Evolutionary conservation across 1,284 basidiomycete genomes (phyloP), one percentile per base, ranked within the genome.

Genomic region (Heterobasidion annosum): DNA sequence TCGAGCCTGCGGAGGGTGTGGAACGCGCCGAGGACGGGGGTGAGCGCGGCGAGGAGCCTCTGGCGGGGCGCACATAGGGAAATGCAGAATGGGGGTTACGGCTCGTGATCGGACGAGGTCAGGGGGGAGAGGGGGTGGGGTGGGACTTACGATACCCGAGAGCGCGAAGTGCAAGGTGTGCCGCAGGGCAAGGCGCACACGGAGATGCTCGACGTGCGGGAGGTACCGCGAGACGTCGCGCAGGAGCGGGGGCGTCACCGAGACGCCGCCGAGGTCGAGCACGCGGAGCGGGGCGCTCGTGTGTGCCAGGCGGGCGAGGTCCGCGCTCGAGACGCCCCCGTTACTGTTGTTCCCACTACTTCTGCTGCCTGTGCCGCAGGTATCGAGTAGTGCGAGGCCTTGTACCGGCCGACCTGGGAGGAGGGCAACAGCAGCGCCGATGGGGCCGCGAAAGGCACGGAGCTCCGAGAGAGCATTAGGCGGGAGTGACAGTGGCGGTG

Each of bases 151-250:
- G 68, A 83, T 82, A 50, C 83, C 82, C 25, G 78, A 77, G 55
- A 83, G 70, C 34, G 81, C 74, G 61, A 78, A 81, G 60, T 84
- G 82, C 40, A 84, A 71, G 1, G 82, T 84, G 61, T 84, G 82
- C 48, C 81, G 69, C 18, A 85, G 69, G n/a, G 82, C 81, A 49
- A 85, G 74, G 59, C 72, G 74, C 52, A 85, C 71, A 57, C 73
- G 73, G 61, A 85, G 69, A 44, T 66, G 70, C 63, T 79, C 73
- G 49, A 85, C 64, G 51, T 69, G 69, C 46, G 72, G 67, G 53
- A 84, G 70, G 63, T 77, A 72, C 34, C 67, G 70, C 48, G 82
- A 77, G 60, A 83, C 66, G 63, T 78, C 78, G 56, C 78, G 72
- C 48, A 85, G 70, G 48, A 82, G 71, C 52, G 72, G 66, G 37